Evolutionary conservation across 2,329 filamentous ascomycete genomes (phyloP).

Genomic region (Ophiocordyceps unilateralis): DNA sequence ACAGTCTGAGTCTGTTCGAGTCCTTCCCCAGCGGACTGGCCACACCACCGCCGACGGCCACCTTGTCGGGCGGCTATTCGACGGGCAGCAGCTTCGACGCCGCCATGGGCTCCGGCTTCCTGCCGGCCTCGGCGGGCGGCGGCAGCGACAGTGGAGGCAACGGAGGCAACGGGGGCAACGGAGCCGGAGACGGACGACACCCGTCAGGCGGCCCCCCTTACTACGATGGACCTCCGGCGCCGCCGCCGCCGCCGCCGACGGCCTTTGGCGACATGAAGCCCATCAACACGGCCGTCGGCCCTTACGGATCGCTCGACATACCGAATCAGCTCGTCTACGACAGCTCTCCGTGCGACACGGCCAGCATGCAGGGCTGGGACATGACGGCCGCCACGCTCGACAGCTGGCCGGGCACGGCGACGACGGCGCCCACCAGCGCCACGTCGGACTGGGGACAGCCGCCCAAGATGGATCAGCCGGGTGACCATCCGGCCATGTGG

Average conservation of each 20-base stretch:
- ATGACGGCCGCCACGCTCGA: conserved; percentile 15
- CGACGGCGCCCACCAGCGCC: conserved; percentile 7
- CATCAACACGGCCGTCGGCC: conserved; percentile 11
- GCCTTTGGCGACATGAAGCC: conserved; percentile 17
- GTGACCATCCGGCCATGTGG: conserved; percentile 14
- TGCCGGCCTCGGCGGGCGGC: conserved; percentile 12
- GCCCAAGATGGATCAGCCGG: conserved; percentile 13
- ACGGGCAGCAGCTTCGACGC: conserved; percentile 25
- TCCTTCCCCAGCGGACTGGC: conserved; percentile 34
- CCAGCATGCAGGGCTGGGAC: conserved; percentile 19
- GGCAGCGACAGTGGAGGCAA: background rate
- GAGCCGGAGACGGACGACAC: conserved; percentile 1
- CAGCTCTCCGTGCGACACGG: conserved; percentile 12
- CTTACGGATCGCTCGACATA: conserved; percentile 17
- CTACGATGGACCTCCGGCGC: conserved; percentile 14
- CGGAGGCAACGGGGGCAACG: background rate
- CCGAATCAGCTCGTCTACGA: conserved; percentile 18
- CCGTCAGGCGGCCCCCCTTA: conserved; percentile 9
- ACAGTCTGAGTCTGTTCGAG: conserved; percentile 25
- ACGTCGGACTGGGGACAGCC: conserved; percentile 15
- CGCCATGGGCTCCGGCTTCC: conserved; percentile 13
- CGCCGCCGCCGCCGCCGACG: conserved; percentile 6
- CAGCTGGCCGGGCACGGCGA: conserved; percentile 11
- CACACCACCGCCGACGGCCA: conserved; percentile 38
- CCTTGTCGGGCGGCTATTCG: conserved; percentile 28